Evolutionary conservation across 2,329 filamentous ascomycete genomes (phyloP).

Genomic region (Arthrinium phaeospermum): DNA sequence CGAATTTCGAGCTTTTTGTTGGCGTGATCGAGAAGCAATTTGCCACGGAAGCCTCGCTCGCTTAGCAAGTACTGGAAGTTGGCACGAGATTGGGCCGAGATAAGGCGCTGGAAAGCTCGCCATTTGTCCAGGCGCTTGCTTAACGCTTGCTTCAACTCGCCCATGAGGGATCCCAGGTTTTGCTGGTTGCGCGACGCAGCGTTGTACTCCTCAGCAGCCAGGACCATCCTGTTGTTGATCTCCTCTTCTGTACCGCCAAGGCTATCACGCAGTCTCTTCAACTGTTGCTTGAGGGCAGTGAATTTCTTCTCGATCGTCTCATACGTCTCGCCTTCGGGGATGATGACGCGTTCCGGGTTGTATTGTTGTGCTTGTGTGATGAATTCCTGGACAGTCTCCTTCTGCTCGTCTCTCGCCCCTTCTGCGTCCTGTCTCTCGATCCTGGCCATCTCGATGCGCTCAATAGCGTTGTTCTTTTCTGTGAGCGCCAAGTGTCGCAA

Average conservation of each 20-base stretch:
- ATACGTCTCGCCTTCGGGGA: slow-evolving; percentile 69
- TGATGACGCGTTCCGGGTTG: slow-evolving; percentile 60
- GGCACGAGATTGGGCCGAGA: slow-evolving; percentile 83
- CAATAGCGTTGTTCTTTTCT: slow-evolving; percentile 67
- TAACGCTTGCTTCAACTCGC: slow-evolving; percentile 63
- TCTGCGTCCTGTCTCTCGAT: slow-evolving; percentile 52
- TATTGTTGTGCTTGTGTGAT: slow-evolving; percentile 59
- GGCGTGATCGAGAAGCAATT: slow-evolving; percentile 78
- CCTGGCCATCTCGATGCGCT: slow-evolving; percentile 55
- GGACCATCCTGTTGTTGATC: slow-evolving; percentile 57
- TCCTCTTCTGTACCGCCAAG: slow-evolving; percentile 70
- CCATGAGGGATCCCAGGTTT: slow-evolving; percentile 49
- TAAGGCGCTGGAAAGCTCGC: slow-evolving; percentile 80
- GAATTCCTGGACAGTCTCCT: slow-evolving; percentile 57
- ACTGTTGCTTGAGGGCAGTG: slow-evolving; percentile 59
- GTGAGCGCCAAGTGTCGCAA: slow-evolving; percentile 59
- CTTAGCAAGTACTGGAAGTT: slow-evolving; percentile 89
- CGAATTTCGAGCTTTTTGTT: slow-evolving; percentile 77
- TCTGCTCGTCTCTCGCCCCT: slow-evolving; percentile 53
- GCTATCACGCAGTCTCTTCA: slow-evolving; percentile 61
- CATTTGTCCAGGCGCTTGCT: slow-evolving; percentile 75
- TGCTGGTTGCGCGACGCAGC: slow-evolving; percentile 49
- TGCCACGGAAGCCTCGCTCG: slow-evolving; percentile 87
- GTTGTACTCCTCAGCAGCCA: slow-evolving; percentile 47
- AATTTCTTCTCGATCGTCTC: slow-evolving; percentile 61